A percentile compares a stretch with the other conserved stretches of the same genome.
Conservation (phyloP, 2,329 filamentous ascomycete genomes). For the Lachnellula arida region DNA sequence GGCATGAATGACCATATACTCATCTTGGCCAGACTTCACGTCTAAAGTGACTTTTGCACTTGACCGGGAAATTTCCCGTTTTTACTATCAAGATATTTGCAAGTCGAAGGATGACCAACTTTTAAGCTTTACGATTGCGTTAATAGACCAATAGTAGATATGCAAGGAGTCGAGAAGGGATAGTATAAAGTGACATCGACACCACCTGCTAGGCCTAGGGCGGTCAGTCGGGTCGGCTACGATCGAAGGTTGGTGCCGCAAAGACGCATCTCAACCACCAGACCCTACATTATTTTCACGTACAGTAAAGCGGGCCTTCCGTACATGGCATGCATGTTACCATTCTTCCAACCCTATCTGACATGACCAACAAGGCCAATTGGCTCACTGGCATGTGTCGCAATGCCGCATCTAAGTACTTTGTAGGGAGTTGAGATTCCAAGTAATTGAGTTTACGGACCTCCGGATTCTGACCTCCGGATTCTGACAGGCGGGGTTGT, state of each 20-base stretch:
- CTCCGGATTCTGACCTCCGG: too few species aligned
- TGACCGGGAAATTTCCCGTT: not conserved
- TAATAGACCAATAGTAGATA: not conserved
- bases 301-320: not conserved
- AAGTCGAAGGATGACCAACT: not conserved
- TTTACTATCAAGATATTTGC: not conserved
- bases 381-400: not conserved
- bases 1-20: too few species aligned
- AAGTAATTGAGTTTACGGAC: too few species aligned
- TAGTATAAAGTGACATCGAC: not conserved
- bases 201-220: not conserved
- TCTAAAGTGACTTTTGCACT: too few species aligned
- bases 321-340: not conserved
- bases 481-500: too few species aligned
- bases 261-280: not conserved
- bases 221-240: too few species aligned
- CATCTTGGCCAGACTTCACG: too few species aligned
- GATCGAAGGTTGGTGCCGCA: not conserved
- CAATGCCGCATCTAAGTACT: too few species aligned
- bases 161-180: too few species aligned
- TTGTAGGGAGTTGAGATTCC: too few species aligned
- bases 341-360: not conserved
- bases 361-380: not conserved
- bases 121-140: not conserved
- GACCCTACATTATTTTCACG: not conserved